Evolutionary conservation across 2,329 filamentous ascomycete species (phyloP), one percentile per base, ranked within the genome.

Genomic region (Colletotrichum cereale): DNA sequence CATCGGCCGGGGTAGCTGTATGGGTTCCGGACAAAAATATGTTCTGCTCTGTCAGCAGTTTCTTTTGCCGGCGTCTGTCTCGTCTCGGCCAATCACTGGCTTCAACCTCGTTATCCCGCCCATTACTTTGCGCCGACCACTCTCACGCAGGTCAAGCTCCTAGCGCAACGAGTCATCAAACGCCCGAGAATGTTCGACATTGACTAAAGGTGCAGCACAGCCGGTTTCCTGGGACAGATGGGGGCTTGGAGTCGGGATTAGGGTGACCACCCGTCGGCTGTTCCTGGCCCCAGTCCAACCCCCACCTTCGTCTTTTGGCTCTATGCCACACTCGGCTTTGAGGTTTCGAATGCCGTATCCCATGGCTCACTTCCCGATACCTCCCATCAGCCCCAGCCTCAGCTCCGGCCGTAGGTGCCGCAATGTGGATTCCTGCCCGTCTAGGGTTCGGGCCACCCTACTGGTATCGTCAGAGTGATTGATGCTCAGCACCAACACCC

Each of bases 11-110:
- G 40, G 48, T 62, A 50, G n/a, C 44, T 61, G n/a, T 29, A 5
- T 14, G 47, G 44, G 50, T 8, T 10, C 38, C 18, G 53, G 61
- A 72, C 66, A 71, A 72, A 72, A 70, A 72, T 72, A 70, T 24
- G 55, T 40, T 66, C 66, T 62, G 60, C 62, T 72, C 61, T 66
- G 70, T 72, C 55, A 72, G 70, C 70, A 66, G 40, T 56, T 55
- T 5, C 42, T 14, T 44, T 62, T 16, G 52, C 26, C 61, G 50
- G 18, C n/a, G 26, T 24, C 34, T 29, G 34, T 64, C 31, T 5
- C 42, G 24, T 4, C 26, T 26, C 26, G 50, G 26, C 70, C 70
- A 72, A 72, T 72, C 61, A 71, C 31, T 34, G 31, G 31, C 2
- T n/a, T 26, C 21, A 40, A 62, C 29, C 48, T 36, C 40, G 7